Percentiles rank a stretch among this genome's conserved stretches.
Evolutionary conservation across 805 yeast genomes (phyloP).

Genomic region (Yarrowia keelungensis): DNA sequence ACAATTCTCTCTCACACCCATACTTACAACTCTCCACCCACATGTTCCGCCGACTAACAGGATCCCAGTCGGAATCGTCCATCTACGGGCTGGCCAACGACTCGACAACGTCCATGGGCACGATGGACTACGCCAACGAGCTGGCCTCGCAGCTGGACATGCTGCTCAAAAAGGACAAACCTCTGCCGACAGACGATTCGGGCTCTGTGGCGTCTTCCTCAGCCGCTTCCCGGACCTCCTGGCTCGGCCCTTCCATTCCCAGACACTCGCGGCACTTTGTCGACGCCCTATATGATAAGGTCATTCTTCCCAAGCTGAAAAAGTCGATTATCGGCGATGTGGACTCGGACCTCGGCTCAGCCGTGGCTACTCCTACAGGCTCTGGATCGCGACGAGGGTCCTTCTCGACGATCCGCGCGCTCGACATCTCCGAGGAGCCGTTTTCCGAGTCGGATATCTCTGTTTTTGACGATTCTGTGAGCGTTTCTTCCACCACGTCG

Average conservation of each 20-base stretch:
- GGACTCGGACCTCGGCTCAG: slow-evolving; percentile 34
- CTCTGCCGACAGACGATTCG: background rate
- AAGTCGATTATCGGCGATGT: slow-evolving; percentile 21
- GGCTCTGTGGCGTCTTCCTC: slow-evolving; percentile 7
- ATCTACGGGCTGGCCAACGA: slow-evolving; percentile 23
- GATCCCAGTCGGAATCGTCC: slow-evolving; percentile 28
- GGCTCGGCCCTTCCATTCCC: slow-evolving; percentile 27
- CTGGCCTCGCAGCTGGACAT: slow-evolving; percentile 28
- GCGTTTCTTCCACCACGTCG: background rate
- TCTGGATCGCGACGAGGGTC: slow-evolving; percentile 36
- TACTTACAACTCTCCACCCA: no score
- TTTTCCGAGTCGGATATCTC: slow-evolving; percentile 35
- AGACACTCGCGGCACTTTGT: slow-evolving; percentile 37
- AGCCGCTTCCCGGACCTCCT: background rate
- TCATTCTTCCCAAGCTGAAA: slow-evolving; percentile 34
- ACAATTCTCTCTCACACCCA: no score
- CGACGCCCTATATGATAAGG: slow-evolving; percentile 29
- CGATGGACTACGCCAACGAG: slow-evolving; percentile 33
- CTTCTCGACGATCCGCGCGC: slow-evolving; percentile 24
- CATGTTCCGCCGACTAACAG: slow-evolving; percentile 16
- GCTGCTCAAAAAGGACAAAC: slow-evolving; percentile 24
- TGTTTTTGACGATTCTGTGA: slow-evolving; percentile 16
- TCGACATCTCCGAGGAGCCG: slow-evolving; percentile 34
- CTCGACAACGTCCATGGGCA: slow-evolving; percentile 34
- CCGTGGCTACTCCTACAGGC: slow-evolving; percentile 13